A percentile compares a stretch with the other conserved stretches of the same genome.
These are phyloP conservation scores for Diplosphaera chodatii DNA, from an alignment of 139 green algal genomes.

Conservation along the genomic window DNA sequence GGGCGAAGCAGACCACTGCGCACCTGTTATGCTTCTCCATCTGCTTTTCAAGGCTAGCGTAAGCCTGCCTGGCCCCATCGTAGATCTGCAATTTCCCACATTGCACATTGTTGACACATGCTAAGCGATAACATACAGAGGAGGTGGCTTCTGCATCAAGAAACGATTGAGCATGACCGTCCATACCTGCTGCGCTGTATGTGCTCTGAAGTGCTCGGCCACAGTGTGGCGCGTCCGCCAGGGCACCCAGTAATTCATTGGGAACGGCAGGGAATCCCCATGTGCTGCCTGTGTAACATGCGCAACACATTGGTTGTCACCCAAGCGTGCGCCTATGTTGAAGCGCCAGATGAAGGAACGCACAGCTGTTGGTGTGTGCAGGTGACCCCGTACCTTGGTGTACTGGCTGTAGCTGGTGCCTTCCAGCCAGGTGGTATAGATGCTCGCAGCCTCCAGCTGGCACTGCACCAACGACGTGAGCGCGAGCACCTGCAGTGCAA, in stretches of 20 bases:
- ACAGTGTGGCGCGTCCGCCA: slow-evolving; percentile 34
- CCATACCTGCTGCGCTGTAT: slow-evolving; percentile 29
- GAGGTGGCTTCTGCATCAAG: no score
- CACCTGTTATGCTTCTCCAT: slow-evolving; percentile 13
- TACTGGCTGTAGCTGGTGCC: slow-evolving; percentile 32
- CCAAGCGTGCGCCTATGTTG: no score
- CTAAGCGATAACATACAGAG: no score
- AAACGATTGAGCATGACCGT: not conserved
- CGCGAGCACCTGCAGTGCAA: slow-evolving; percentile 32
- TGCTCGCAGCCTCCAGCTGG: slow-evolving; percentile 40
- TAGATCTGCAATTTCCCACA: slow-evolving; percentile 49
- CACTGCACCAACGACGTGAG: slow-evolving; percentile 32
- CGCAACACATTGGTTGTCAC: no score
- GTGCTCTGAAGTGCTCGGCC: slow-evolving; percentile 13
- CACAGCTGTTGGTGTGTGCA: no score
- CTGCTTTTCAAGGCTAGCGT: slow-evolving; percentile 37
- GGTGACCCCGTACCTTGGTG: slow-evolving; percentile 29
- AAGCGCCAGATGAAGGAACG: no score
- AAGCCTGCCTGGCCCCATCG: slow-evolving; percentile 19
- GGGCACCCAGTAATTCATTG: slow-evolving; percentile 49
- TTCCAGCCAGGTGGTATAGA: slow-evolving; percentile 48
- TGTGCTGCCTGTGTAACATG: slow-evolving; percentile 30
- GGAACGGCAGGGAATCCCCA: slow-evolving; percentile 41
- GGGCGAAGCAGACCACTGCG: no score
- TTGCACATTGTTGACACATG: no score